Percentiles rank a stretch among this genome's conserved stretches.
Evolutionary conservation across 495 filamentous ascomycete genomes (phyloP).

Genomic region (Tuber brumale): DNA sequence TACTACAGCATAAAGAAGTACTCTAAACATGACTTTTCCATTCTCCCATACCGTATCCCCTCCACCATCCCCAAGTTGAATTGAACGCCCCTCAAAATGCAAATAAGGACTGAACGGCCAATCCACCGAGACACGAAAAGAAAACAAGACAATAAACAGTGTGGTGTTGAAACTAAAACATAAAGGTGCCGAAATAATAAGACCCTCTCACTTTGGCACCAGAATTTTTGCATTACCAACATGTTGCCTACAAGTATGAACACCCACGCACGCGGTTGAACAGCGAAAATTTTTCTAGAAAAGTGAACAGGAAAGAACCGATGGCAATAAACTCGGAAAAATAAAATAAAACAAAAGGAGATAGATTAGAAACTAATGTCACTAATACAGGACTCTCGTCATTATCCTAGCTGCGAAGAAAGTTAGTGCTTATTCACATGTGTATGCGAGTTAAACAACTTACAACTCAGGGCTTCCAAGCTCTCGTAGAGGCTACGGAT

Average conservation of each 20-base stretch:
- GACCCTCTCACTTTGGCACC: neutral
- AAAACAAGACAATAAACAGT: neutral
- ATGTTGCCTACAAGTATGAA: neutral
- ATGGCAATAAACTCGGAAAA: neutral
- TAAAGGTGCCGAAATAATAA: neutral
- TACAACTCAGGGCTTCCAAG: constrained; percentile 65
- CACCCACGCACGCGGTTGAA: neutral
- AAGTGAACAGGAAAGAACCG: neutral
- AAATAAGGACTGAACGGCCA: neutral
- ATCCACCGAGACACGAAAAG: neutral
- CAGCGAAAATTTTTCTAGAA: neutral
- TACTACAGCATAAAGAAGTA: neutral
- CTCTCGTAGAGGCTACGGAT: constrained; percentile 78
- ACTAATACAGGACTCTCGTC: constrained; percentile 75
- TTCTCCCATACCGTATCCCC: neutral
- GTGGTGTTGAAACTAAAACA: neutral
- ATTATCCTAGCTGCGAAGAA: constrained; percentile 63
- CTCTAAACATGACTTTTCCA: neutral
- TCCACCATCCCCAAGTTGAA: neutral
- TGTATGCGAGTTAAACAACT: neutral
- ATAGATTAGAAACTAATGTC: neutral
- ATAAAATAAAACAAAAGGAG: neutral
- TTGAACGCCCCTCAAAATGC: neutral
- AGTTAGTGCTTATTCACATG: constrained; percentile 4
- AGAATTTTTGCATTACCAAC: neutral